Percentiles rank a stretch among this genome's conserved stretches.
Conservation (phyloP, 2,329 filamentous ascomycete genomes). For the Ascochyta pisi region DNA sequence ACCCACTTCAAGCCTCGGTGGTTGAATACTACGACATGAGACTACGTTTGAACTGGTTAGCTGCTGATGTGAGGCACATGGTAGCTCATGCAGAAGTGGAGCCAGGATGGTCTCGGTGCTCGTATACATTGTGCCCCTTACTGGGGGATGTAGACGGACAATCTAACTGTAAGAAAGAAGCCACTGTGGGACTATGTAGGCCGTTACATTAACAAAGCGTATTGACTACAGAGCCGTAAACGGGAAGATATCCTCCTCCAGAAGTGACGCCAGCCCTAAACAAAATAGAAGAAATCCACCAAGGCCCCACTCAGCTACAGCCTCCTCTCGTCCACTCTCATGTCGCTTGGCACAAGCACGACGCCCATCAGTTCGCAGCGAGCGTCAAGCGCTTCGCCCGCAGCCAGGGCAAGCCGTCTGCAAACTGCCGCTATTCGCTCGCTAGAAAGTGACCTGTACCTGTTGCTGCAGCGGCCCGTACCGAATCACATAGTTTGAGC, state of each 20-base stretch:
- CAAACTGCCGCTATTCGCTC: conserved; percentile 38
- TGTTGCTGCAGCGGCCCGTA: conserved; percentile 44
- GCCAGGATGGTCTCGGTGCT: conserved; percentile 13
- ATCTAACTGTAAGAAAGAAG: conserved; percentile 1
- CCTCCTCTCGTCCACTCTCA: background rate
- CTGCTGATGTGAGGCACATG: conserved; percentile 12
- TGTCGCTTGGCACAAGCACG: background rate
- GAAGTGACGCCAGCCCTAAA: conserved; percentile 1
- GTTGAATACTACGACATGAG: conserved; percentile 1
- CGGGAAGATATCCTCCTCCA: background rate
- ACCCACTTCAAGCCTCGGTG: background rate
- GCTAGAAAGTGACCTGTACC: conserved; percentile 36
- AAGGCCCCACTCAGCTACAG: background rate
- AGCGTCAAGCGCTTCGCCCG: background rate
- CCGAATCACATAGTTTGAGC: conserved; percentile 33
- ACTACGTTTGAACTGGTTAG: conserved; percentile 9
- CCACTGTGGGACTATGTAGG: conserved; percentile 18
- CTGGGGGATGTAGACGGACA: conserved; percentile 1
- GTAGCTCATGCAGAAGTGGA: conserved; percentile 12
- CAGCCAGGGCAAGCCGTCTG: background rate
- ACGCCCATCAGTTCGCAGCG: conserved; percentile 1
- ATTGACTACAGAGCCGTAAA: conserved; percentile 3
- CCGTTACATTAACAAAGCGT: conserved; percentile 30
- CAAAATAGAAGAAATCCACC: background rate
- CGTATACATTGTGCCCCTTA: conserved; percentile 5